These are phyloP conservation scores for Dittrichia graveolens DNA, from an alignment of 129 eudicot species.

Conservation along the genomic window DNA sequence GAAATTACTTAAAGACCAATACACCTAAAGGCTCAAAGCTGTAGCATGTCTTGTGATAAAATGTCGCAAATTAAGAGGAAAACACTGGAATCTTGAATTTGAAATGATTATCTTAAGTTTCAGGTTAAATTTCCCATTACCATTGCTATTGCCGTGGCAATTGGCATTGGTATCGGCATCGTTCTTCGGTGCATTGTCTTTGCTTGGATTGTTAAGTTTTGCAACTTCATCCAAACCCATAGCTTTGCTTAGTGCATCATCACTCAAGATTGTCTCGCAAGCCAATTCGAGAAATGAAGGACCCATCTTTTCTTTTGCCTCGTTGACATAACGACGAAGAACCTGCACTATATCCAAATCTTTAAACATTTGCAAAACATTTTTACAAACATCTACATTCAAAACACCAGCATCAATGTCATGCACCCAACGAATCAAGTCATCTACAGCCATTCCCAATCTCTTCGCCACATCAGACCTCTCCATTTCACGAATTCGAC, in stretches of 20 bases:
- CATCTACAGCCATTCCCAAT: slow-evolving; percentile 49
- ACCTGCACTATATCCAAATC: slow-evolving; percentile 42
- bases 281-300: slow-evolving; percentile 69
- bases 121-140: slow-evolving; percentile 26
- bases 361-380: slow-evolving; percentile 36
- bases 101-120: not conserved
- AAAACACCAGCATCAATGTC: slow-evolving; percentile 57
- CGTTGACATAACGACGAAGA: slow-evolving; percentile 47
- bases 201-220: not conserved
- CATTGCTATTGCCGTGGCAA: not conserved
- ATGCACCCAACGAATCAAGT: slow-evolving; percentile 45
- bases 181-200: slow-evolving; percentile 11
- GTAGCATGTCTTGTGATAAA: not conserved
- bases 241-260: slow-evolving; percentile 19
- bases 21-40: not conserved
- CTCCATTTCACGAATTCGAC: slow-evolving; percentile 53
- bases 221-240: slow-evolving; percentile 35
- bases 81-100: not conserved
- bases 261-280: slow-evolving; percentile 32
- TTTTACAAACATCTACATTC: slow-evolving; percentile 42
- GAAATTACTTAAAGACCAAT: not conserved
- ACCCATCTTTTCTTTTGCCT: slow-evolving; percentile 54
- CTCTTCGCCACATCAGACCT: slow-evolving; percentile 24
- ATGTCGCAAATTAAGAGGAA: not conserved
- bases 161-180: not conserved